Evolutionary conservation across 1,139 yeast genomes (phyloP), one percentile per base, ranked within the genome.

Genomic region (Nakaseomyces uthaithaninus): DNA sequence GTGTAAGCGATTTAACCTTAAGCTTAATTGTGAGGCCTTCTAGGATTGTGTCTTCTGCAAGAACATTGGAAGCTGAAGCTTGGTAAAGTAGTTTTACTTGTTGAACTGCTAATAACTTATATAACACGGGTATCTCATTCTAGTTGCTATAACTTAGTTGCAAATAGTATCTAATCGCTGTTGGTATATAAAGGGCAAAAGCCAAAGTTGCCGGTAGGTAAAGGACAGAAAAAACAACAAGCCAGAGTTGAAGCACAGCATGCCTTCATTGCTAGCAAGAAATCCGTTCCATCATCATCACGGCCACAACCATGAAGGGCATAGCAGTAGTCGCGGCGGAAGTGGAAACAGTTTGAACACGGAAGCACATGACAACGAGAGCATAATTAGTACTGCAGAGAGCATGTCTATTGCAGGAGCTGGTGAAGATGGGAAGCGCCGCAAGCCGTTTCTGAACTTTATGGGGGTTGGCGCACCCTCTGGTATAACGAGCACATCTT

Each of bases 361-460:
- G 25, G 33, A 28, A 17, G 28, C 28, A 11, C 11, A 26, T 26
- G 28, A 26, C 28, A 28, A 16, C 33, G 12, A 18, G 20, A 31
- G 35, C 12, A 31, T 31, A 20, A 4, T 31, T 9, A 31, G 35
- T 14, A 12, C 24, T n/a, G 35, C 35, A 7, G 33, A 28, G 33
- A 28, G 33, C n/a, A 28, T 28, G 16, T 28, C 33, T 4, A 28
- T 28, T 17, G 33, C 33, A 10, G 42, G 42, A 27, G 44, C 41
- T 23, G 39, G 39, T 36, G 47, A 42, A 20, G 37, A 42, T 19
- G 44, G 30, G 35, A 25, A 33, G 27, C 36, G 43, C 9, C 22
- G 34, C 50, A 23, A 49, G 43, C 41, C 46, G 47, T 37, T 40
- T 50, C 19, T 45, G 50, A 33, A 33, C 16, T 33, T 33, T 31